Evolutionary conservation across 306 rosid genomes (phyloP).

Genomic region (Hippophae gyantsensis): DNA sequence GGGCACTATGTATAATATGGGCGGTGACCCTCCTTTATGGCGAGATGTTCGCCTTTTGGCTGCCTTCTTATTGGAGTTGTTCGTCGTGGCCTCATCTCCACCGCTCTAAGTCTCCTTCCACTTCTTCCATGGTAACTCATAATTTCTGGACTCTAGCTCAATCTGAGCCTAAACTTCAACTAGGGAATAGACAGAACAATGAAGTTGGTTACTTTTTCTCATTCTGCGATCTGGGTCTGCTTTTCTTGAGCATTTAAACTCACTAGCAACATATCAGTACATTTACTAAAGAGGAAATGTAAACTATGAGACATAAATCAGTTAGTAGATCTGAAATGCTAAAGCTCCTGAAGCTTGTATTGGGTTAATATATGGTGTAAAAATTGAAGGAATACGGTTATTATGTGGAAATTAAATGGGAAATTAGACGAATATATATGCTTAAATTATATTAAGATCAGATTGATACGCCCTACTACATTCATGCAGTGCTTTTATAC

Average conservation of each 20-base stretch:
- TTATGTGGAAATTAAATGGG: not conserved
- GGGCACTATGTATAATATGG: constrained; percentile 49
- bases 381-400: no score
- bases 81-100: constrained; percentile 57
- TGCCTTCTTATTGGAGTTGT: constrained; percentile 44
- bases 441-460: not conserved
- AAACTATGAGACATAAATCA: no score
- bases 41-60: constrained; percentile 56
- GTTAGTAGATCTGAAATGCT: no score
- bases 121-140: constrained; percentile 23
- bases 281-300: no score
- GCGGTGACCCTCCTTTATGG: constrained; percentile 57
- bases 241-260: not conserved
- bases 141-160: not conserved
- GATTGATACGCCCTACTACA: not conserved
- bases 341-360: no score
- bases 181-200: not conserved
- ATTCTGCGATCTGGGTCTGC: not conserved
- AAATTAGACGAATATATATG: not conserved
- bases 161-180: not conserved
- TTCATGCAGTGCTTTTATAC: not conserved
- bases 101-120: constrained; percentile 5
- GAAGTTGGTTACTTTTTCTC: not conserved
- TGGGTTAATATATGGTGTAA: no score
- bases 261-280: not conserved